A percentile compares a stretch with the other conserved stretches of the same genome.
Evolutionary conservation across 495 filamentous ascomycete genomes (phyloP).

Genomic region (Penicillium manginii): DNA sequence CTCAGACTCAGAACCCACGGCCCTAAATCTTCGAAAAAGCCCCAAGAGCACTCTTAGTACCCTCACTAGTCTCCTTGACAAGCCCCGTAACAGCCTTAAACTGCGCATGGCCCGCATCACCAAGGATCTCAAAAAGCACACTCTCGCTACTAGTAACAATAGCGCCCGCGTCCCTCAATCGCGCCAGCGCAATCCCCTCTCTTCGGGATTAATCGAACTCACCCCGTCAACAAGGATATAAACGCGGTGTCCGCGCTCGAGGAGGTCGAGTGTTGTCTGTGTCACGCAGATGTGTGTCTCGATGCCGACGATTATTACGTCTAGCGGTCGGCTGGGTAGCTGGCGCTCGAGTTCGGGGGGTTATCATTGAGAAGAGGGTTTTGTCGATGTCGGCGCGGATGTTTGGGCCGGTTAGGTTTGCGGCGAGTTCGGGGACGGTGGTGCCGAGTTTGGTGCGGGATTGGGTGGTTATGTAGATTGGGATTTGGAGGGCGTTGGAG

Average conservation of each 20-base stretch:
- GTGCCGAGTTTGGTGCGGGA: constrained; percentile 72
- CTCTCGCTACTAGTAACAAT: constrained; percentile 88
- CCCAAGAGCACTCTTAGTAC: constrained; percentile 66
- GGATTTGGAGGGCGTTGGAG: constrained; percentile 68
- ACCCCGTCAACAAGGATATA: constrained; percentile 93
- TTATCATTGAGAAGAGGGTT: constrained; percentile 85
- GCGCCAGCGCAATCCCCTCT: constrained; percentile 76
- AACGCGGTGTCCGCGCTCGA: constrained; percentile 74
- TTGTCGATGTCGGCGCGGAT: constrained; percentile 73
- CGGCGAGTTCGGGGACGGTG: constrained; percentile 69
- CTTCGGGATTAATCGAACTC: constrained; percentile 79
- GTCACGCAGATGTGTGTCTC: constrained; percentile 94
- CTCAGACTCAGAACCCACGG: neutral
- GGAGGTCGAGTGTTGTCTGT: constrained; percentile 84
- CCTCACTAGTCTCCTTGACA: constrained; percentile 75
- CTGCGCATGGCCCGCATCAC: constrained; percentile 72
- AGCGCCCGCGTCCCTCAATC: constrained; percentile 76
- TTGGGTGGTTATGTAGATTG: constrained; percentile 85
- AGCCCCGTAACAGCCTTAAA: constrained; percentile 74
- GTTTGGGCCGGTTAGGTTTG: constrained; percentile 39
- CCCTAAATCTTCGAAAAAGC: constrained; percentile 68
- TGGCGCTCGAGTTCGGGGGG: constrained; percentile 47
- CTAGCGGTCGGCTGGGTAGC: constrained; percentile 29
- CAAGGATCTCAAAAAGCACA: constrained; percentile 90
- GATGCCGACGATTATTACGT: constrained; percentile 70